Percentiles rank a stretch among this genome's conserved stretches.
Conservation (phyloP, 2,329 filamentous ascomycete species). For the Diaporthe australafricana region DNA sequence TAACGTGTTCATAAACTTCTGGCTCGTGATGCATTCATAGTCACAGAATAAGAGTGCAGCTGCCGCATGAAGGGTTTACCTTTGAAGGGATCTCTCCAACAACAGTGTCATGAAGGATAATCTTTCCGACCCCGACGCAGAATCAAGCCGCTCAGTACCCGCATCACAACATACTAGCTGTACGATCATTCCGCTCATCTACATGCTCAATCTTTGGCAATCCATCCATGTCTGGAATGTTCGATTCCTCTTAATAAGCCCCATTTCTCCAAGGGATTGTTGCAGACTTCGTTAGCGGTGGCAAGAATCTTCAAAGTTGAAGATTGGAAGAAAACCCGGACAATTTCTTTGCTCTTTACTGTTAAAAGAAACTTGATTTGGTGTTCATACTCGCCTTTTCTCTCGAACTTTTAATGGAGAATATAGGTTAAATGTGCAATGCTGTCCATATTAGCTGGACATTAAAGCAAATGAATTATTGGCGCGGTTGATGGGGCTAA, state of each 20-base stretch:
- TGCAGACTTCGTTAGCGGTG: not conserved
- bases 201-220: not conserved
- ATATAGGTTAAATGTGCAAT: rapidly evolving
- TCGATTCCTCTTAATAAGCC: not conserved
- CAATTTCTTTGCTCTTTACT: not conserved
- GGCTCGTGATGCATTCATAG: not conserved
- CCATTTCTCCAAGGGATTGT: not conserved
- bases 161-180: rapidly evolving
- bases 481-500: not conserved
- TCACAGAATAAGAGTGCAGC: not conserved
- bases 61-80: rapidly evolving
- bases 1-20: not conserved
- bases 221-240: not conserved
- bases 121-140: not conserved
- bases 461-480: not conserved
- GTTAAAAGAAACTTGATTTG: not conserved
- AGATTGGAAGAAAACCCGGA: not conserved
- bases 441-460: not conserved
- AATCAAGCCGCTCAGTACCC: not conserved
- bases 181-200: not conserved
- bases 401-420: not conserved
- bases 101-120: not conserved
- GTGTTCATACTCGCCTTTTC: not conserved
- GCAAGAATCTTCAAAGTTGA: not conserved
- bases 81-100: not conserved